Conservation (phyloP, 139 green algal genomes). For the Micractinium sp. region DNA sequence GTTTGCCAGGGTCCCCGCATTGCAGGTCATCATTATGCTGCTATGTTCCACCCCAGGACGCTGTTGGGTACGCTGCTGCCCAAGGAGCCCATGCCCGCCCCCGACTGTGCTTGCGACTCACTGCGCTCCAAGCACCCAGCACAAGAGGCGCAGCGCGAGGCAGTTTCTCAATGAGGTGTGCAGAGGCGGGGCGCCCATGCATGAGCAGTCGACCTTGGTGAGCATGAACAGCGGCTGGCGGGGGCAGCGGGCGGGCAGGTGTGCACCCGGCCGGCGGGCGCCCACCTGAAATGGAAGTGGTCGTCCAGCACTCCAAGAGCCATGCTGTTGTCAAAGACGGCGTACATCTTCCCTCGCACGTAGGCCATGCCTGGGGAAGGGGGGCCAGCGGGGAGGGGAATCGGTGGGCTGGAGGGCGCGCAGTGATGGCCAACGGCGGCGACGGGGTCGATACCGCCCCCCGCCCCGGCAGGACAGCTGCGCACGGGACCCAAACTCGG, state of each 20-base stretch:
- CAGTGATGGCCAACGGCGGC: not conserved
- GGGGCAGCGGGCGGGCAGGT: too few species aligned
- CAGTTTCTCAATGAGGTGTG: too few species aligned
- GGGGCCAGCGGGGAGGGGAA: not conserved
- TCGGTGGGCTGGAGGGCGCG: not conserved
- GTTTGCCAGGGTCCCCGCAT: too few species aligned
- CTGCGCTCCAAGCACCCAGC: too few species aligned
- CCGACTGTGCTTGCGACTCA: too few species aligned
- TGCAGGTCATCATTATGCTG: too few species aligned
- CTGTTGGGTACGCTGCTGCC: too few species aligned
- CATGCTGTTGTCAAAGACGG: conserved; percentile 39
- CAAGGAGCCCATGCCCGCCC: too few species aligned
- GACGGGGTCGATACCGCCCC: not conserved
- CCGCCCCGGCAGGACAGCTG: not conserved
- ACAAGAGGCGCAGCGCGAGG: too few species aligned
- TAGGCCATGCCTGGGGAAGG: not conserved
- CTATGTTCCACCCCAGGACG: too few species aligned
- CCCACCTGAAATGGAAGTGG: conserved; percentile 17
- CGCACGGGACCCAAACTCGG: not conserved
- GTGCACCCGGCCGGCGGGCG: not conserved
- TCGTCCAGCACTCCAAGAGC: conserved; percentile 3
- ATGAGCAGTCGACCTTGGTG: not conserved
- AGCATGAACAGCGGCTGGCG: not conserved
- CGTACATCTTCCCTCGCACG: conserved; percentile 31
- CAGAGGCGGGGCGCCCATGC: too few species aligned